These are phyloP conservation scores for Dimargaris xerosporica DNA, from an alignment of 192 early-diverging fungal genomes.

Conservation along the genomic window DNA sequence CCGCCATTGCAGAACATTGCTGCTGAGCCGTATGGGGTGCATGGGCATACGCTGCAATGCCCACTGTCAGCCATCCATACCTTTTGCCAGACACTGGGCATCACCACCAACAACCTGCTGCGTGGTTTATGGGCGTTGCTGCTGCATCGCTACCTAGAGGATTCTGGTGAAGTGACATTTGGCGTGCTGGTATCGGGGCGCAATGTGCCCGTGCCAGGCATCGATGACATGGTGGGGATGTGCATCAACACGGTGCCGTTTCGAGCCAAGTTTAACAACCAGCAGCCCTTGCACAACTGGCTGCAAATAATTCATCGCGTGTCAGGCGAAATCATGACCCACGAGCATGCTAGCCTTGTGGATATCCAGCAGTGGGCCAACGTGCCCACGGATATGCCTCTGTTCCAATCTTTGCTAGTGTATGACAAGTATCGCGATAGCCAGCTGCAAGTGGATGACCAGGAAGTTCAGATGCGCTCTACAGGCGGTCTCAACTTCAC, in stretches of 20 bases:
- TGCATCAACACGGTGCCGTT: constrained; percentile 3
- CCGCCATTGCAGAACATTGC: too few relatives aligned
- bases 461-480: too few relatives aligned
- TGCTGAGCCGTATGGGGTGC: too few relatives aligned
- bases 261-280: background rate
- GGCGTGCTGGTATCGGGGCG: background rate
- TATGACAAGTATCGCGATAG: background rate
- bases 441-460: too few relatives aligned
- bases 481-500: too few relatives aligned
- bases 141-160: background rate
- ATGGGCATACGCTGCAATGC: too few relatives aligned
- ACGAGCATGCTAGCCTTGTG: background rate
- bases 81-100: background rate
- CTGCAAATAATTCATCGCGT: background rate
- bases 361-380: background rate
- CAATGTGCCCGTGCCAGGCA: background rate
- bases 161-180: background rate
- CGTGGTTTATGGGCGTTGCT: background rate
- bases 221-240: background rate
- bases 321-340: background rate
- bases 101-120: background rate
- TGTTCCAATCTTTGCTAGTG: background rate
- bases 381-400: background rate
- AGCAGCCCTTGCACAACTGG: background rate
- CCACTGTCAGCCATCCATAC: background rate